Evolutionary conservation across 2,329 filamentous ascomycete species (phyloP), one percentile per base, ranked within the genome.

Genomic region (Drechmeria coniospora): DNA sequence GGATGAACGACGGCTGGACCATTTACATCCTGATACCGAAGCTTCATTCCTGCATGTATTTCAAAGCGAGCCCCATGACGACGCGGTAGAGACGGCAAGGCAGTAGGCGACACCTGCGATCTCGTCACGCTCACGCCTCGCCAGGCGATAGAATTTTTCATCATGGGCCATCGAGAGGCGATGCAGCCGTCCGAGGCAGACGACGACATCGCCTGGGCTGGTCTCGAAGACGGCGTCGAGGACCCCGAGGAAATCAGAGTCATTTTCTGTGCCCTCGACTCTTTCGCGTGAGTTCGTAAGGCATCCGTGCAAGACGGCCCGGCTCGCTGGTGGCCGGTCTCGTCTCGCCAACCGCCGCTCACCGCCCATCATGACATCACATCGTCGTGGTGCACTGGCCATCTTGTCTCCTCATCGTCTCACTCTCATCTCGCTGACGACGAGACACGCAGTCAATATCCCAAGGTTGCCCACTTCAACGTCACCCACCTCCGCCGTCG

Each of bases 401-500:
- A n/a, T n/a, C n/a, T n/a, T n/a, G n/a, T n/a, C n/a, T n/a, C n/a
- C n/a, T n/a, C n/a, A n/a, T n/a, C n/a, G n/a, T n/a, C n/a, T n/a
- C n/a, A n/a, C n/a, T n/a, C n/a, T n/a, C n/a, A n/a, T n/a, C 20
- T 19, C 2, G 13, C 23, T 17, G 12, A 28, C 25, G 17, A 28
- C 16, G 10, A 15, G 16, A 13, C 18, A 9, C 22, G 8, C 16
- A 92, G 83, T 30, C 80, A 86, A 54, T 94, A 94, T 50, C 76
- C 80, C 37, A 79, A 76, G 43, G 70, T 74, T 15, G 79, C 86
- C 5, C 87, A 95, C 50, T 79, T 79, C 57, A 92, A 92, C 52
- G 77, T 80, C 37, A 95, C 87, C 4, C 87, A 95, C 51, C 67
- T 86, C 12, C 77, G 90, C 14, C 75, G 92, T 16, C 84, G 90